phyloP scores from a whole-genome alignment of 176 grass and related monocot genomes.

The Eragrostis curvula region DNA sequence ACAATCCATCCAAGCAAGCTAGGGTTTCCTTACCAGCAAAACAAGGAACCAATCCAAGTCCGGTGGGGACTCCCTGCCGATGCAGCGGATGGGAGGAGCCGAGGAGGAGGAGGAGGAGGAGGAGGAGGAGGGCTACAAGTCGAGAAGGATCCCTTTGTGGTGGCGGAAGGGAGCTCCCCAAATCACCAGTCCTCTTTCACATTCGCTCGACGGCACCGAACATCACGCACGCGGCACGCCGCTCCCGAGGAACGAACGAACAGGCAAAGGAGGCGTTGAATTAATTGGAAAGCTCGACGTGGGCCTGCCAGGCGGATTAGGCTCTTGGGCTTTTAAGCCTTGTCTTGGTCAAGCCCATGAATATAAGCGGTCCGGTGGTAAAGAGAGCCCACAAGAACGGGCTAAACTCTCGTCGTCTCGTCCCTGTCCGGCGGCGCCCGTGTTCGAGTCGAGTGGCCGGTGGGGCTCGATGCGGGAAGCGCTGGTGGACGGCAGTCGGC shows the following conservation, averaged over 20 bases:
- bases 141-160: background rate
- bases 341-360: background rate
- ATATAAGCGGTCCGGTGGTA: background rate
- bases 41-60: background rate
- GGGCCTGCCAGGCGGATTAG: background rate
- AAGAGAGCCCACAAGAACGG: no score
- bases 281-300: background rate
- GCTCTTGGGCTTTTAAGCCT: background rate
- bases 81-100: background rate
- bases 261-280: background rate
- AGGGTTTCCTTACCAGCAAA: conserved; percentile 1
- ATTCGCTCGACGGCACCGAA: background rate
- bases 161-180: background rate
- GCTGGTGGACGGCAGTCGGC: no score
- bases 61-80: no score
- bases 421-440: no score
- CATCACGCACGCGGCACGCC: no score
- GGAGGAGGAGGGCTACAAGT: background rate
- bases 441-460: no score
- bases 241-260: background rate
- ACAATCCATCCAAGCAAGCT: background rate
- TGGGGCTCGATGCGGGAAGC: no score
- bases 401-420: no score
- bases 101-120: background rate
- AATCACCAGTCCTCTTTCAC: background rate